Evolutionary conservation across 345 rosid genomes (phyloP), one percentile per base, ranked within the genome.

Genomic region (Acer negundo): DNA sequence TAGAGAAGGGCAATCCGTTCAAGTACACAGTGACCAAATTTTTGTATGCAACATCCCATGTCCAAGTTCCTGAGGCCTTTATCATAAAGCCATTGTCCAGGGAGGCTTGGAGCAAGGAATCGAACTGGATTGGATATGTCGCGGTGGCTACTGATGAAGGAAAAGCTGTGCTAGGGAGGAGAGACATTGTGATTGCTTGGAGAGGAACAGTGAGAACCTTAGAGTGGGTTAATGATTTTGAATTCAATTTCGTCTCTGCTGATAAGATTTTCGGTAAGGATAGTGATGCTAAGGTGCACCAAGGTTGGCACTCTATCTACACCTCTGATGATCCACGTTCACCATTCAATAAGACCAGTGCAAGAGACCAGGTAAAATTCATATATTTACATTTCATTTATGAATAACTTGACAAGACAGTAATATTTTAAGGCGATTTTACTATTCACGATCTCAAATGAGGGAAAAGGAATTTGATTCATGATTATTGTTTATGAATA

Each of bases 261-360:
- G 67, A 83, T 1, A 83, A 86, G 2, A 77, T 95, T 4, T 78
- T 95, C 10, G 97, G 90, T 6, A 72, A 78, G 16, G 76, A 20
- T 8, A 58, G 70, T 15, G 80, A 80, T 72, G 70, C 84, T 3
- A 83, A 86, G 78, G 87, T 95, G 64, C 98, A 95, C 65, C 89
- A 89, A 83, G 98, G 97, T 42, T 95, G 97, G 97, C 84, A 89
- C 70, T 93, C 97, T 3, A 87, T 95, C n/a, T 95, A 93, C 77
- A 91, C 93, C 62, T 91, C 98, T 6, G 81, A 79, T 0, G 95
- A 93, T 74, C 77, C 85, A 1, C 90, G 89, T 28, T 95, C 97
- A 2, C 89, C 89, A 12, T 95, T 80, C 76, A 90, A 49, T 61
- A 86, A 78, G 26, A 78, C 79, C 65, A 88, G 89, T 78, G 93